Base-by-base conservation (phyloP, 768 basidiomycete species). In the Asterophora lycoperdoides region DNA sequence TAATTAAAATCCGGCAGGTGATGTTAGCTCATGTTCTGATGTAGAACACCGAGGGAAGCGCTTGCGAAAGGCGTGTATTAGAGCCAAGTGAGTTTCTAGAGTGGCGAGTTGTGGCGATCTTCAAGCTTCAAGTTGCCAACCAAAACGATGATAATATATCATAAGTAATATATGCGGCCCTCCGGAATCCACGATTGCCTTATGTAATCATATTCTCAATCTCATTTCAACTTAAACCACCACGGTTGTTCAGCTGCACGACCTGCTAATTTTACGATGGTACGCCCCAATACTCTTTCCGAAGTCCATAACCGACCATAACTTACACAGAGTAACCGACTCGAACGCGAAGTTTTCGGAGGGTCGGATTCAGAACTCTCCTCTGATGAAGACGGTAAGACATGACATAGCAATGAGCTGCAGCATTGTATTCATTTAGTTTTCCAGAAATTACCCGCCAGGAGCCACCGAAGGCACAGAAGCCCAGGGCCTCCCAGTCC, bases 281-380 rank as follows among this genome's bases (percentile, higher is more conserved):
- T 42, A 29, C 29, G 41, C 41, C 15, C 36, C 5, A 17, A 13
- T 2, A 23, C 8, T n/a, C 8, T 38, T 18, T 26, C 11, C 13
- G 23, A 15, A 4, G 11, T 2, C 8, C n/a, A n/a, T n/a, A n/a
- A 9, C 26, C 23, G 14, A 15, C n/a, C 4, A 18, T 40, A 26
- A 20, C 4, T 26, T 40, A 23, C 11, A 5, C 19, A n/a, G 8
- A 40, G 48, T 18, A 69, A 73, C 44, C 80, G 23, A 23, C 23
- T 84, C 29, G 83, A 78, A 49, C 81, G 79, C 43, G 83, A 85
- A 59, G 84, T 91, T 49, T 93, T 92, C 60, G 89, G 87, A 52
- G 86, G 86, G 33, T 85, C 83, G 14, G 87, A 87, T 58, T 90
- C 89, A 3, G 92, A 94, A 53, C 79, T 91, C 8, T 91, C 89